These are phyloP conservation scores for Dactylonectria estremocensis DNA, from an alignment of 2,329 filamentous ascomycete species.

Conservation along the genomic window DNA sequence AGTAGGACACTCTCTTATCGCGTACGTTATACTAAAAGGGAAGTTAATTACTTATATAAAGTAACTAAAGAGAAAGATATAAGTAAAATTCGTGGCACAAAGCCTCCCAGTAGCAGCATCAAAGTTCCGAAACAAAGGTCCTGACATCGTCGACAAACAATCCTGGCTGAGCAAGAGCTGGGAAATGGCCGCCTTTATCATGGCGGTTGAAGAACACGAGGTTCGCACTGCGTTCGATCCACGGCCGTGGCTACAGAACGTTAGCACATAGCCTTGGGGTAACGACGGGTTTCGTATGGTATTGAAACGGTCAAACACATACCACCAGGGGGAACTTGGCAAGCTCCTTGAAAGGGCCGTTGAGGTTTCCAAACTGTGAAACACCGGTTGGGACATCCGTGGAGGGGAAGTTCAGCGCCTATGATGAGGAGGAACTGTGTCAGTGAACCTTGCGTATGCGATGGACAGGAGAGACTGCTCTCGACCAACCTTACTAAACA, in stretches of 20 bases:
- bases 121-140: too few relatives aligned
- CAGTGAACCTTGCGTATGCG: too few relatives aligned
- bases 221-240: neutral
- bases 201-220: neutral
- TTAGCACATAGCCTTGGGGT: neutral
- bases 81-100: too few relatives aligned
- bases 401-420: neutral
- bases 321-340: neutral
- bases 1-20: too few relatives aligned
- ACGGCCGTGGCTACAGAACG: neutral
- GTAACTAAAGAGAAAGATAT: too few relatives aligned
- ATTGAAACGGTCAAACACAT: neutral
- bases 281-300: neutral
- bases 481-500: slow-evolving; percentile 6
- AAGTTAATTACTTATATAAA: too few relatives aligned
- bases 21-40: too few relatives aligned
- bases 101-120: too few relatives aligned
- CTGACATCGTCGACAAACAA: neutral
- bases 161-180: neutral
- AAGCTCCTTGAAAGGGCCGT: neutral
- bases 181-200: slow-evolving; percentile 6
- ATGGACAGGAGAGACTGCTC: too few relatives aligned
- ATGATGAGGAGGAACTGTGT: too few relatives aligned
- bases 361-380: neutral
- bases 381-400: neutral